Base-by-base conservation (phyloP, 2,329 filamentous ascomycete species). In the Paracoccidioides brasiliensis region DNA sequence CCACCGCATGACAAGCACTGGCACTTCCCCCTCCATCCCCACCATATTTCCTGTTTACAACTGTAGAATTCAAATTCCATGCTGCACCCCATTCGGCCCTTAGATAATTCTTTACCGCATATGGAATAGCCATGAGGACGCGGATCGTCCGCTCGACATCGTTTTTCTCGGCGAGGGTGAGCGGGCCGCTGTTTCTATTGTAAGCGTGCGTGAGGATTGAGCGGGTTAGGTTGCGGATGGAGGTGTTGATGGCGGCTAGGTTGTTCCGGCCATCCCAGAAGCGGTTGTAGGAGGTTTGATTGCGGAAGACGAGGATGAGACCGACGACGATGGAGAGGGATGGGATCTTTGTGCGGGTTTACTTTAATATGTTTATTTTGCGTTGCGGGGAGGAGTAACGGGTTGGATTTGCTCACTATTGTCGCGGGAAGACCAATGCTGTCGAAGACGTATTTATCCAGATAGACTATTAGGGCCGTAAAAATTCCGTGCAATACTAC, bases 251-350 rank as follows among this genome's bases (percentile, higher is more conserved):
- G 0, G 75, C 76, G 9, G 74, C 80, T 55, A 84, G 74, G 59
- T 79, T 76, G 60, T 77, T 78, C 45, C 80, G 70, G 4, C 79
- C 80, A 3, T 78, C 77, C 81, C 81, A 84, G 70, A 84, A 84
- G 1, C 81, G 74, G 61, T 83, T 81, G 68, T 83, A 84, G 54
- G 75, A 78, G 3, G 81, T 84, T 60, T 78, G 75, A 62, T 85
- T 84, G 41, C 82, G 77, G 70, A 85, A 84, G 33, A 85, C 82
- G 56, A 85, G 79, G 76, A 85, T 83, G 43, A 85, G 67, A 62
- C 82, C 82, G 2, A 85, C 81, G 52, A 85, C 82, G 55, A 85
- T 85, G 38, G 78, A 81, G 1, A 85, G 70, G 12, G 76, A 80
- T 1, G 82, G 81, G 46, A 84, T 77, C 75, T 77, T 45, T 32